Conservation (phyloP, 108 stramenopile species). For the Hondaea fermentalgiana region DNA sequence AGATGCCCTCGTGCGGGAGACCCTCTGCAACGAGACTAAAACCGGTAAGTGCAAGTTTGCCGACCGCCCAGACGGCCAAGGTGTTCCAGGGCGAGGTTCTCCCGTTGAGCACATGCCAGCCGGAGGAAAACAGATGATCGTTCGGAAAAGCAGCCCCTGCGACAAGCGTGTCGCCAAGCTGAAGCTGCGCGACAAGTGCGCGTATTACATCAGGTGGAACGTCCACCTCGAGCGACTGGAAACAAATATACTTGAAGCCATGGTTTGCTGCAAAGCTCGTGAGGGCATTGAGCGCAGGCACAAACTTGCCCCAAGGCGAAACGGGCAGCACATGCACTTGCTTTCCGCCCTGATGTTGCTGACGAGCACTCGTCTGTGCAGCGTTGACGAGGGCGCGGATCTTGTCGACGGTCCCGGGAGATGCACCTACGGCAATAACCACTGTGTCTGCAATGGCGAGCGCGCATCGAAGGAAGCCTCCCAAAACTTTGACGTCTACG, state of each 20-base stretch:
- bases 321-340: slow-evolving; percentile 28
- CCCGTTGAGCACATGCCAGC: slow-evolving; percentile 26
- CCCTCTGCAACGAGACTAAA: slow-evolving; percentile 35
- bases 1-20: slow-evolving; percentile 2
- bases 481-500: background rate
- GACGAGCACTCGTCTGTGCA: background rate
- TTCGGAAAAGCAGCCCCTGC: slow-evolving; percentile 32
- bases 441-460: background rate
- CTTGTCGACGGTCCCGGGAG: background rate
- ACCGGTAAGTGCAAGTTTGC: slow-evolving; percentile 31
- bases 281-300: slow-evolving; percentile 36
- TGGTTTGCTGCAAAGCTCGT: slow-evolving; percentile 26
- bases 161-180: slow-evolving; percentile 24
- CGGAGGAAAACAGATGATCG: slow-evolving; percentile 31
- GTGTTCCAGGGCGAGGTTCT: slow-evolving; percentile 42
- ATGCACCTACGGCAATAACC: background rate
- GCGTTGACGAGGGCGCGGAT: background rate
- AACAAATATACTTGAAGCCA: background rate
- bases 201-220: slow-evolving; percentile 18
- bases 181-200: slow-evolving; percentile 23
- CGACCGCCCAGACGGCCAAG: slow-evolving; percentile 33
- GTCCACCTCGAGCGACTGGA: slow-evolving; percentile 32
- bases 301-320: slow-evolving; percentile 34
- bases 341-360: background rate
- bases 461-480: background rate